Conservation (phyloP, 345 rosid genomes). For the Triadica sebifera region DNA sequence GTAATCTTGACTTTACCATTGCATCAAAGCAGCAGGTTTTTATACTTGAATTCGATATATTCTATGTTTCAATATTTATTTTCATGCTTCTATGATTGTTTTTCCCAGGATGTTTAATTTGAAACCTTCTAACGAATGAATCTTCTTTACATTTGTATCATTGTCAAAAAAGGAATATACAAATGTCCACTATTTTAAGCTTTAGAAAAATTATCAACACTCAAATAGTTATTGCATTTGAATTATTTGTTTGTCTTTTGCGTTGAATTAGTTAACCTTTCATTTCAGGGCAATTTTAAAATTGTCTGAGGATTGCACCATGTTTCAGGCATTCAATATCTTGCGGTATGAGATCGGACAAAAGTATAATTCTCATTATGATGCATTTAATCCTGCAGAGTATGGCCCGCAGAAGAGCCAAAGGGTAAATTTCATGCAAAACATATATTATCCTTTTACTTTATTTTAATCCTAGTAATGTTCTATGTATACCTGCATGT, state of each 20-base stretch:
- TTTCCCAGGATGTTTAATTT: neutral
- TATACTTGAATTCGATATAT: neutral
- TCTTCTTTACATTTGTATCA: neutral
- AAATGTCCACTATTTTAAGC: neutral
- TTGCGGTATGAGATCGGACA: slow-evolving; percentile 83
- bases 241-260: slow-evolving; percentile 14
- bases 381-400: slow-evolving; percentile 72
- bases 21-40: neutral
- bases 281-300: slow-evolving; percentile 36
- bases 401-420: slow-evolving; percentile 67
- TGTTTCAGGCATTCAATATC: slow-evolving; percentile 84
- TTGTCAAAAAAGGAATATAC: neutral
- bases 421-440: slow-evolving; percentile 38
- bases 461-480: neutral
- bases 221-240: neutral
- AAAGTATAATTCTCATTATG: slow-evolving; percentile 86
- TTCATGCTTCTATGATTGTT: neutral
- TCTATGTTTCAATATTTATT: neutral
- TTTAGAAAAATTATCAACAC: neutral
- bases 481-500: neutral
- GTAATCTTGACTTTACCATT: neutral
- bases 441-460: neutral
- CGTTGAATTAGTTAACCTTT: slow-evolving; percentile 32
- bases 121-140: neutral
- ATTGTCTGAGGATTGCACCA: slow-evolving; percentile 37